Base-by-base conservation (phyloP, 768 basidiomycete species). In the Lactarius sanguifluus region DNA sequence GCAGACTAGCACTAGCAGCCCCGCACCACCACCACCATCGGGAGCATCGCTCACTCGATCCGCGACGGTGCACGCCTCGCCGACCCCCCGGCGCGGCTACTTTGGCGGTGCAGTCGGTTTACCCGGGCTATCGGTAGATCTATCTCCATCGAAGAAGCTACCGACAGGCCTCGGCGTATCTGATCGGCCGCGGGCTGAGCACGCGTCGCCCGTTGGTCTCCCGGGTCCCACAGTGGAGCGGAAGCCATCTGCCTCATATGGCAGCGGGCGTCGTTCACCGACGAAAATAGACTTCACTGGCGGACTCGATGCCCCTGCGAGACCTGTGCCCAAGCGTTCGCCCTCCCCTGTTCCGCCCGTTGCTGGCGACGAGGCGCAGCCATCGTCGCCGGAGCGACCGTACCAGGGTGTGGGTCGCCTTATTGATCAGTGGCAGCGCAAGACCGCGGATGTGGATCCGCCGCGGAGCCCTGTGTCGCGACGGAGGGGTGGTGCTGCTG, bases 391-490 rank as follows among this genome's bases (percentile, higher is more conserved):
- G 9, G 92, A 94, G 73, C 81, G 82, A 62, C 88, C 90, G 38
- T 94, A 88, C 75, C 87, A 86, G 72, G 92, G 92, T 43, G 92
- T 94, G 54, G 88, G 91, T 34, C 90, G 83, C 77, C 80, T 94
- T 41, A 94, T 94, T 69, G 90, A 92, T 73, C 86, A 93, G 73
- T 94, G 92, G 92, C 91, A 94, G 75, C 86, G 85, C 65, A 93
- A 89, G 77, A 85, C 88, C 41, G 86, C 83, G 20, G 89, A 88
- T 69, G 77, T 78, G 23, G 86, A 85, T 43, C 72, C 76, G 57
- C 67, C 78, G 30, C 79, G 75, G 30, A 73, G 74, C 30, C 75
- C 75, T 25, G 69, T 68, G 34, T 73, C 73, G 43, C 80, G 78
- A 73, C 79, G 82, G 55, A 75, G 74, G 50, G 79, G 70, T 2